These are phyloP conservation scores for Phytopythium oedochilum DNA, from an alignment of 352 stramenopile genomes.

Conservation along the genomic window DNA sequence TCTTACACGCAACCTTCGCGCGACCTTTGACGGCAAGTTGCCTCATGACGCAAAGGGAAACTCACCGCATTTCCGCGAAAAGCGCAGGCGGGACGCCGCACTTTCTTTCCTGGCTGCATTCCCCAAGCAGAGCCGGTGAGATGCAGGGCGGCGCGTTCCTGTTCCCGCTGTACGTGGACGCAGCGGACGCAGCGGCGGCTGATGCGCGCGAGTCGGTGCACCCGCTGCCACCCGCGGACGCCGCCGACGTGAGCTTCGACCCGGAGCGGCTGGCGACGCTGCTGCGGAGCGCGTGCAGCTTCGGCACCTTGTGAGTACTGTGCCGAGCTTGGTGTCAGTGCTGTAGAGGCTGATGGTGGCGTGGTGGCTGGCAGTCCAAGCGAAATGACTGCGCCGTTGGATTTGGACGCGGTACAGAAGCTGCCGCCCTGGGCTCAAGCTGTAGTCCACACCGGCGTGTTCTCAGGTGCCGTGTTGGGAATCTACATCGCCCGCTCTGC, in stretches of 20 bases:
- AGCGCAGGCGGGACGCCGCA: background rate
- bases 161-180: conserved; percentile 45
- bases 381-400: conserved; percentile 15
- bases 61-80: background rate
- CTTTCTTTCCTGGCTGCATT: background rate
- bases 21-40: background rate
- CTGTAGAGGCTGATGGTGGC: background rate
- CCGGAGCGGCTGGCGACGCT: conserved; percentile 34
- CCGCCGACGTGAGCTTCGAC: conserved; percentile 13
- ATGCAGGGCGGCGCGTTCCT: conserved; percentile 59
- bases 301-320: conserved; percentile 31
- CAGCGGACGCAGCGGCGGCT: conserved; percentile 18
- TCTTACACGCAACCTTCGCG: background rate
- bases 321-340: background rate
- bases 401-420: conserved; percentile 27
- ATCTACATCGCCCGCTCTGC: background rate
- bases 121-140: background rate
- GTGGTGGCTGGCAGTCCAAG: background rate
- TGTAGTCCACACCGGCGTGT: conserved; percentile 35
- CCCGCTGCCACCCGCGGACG: conserved; percentile 6
- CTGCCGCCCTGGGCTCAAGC: conserved; percentile 54
- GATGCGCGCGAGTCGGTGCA: conserved; percentile 18
- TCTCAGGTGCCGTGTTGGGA: background rate
- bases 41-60: background rate
- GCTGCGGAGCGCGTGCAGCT: conserved; percentile 26